Evolutionary conservation across 1,284 basidiomycete genomes (phyloP).

Genomic region (Somion occarium): DNA sequence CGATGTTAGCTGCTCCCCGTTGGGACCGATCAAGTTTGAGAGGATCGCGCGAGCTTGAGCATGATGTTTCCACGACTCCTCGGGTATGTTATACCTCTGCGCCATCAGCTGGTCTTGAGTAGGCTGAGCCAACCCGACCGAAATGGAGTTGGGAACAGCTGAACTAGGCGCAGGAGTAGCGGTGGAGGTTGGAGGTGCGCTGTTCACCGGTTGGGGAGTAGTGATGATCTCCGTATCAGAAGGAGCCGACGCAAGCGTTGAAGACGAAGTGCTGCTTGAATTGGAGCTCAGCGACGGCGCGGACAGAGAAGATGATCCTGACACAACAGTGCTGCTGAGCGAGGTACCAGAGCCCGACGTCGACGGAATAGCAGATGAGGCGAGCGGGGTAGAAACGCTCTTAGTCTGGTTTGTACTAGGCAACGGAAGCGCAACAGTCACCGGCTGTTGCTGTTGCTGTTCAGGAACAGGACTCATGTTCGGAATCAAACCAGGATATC

Average conservation of each 20-base stretch:
- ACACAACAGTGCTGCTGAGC: constrained; percentile 34
- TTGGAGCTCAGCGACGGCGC: constrained; percentile 52
- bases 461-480: not conserved
- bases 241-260: constrained; percentile 37
- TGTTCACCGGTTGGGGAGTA: constrained; percentile 10
- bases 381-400: constrained; percentile 67
- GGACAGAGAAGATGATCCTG: constrained; percentile 39
- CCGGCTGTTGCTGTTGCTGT: constrained; percentile 14
- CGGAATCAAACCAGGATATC: constrained; percentile 28
- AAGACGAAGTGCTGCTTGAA: constrained; percentile 45
- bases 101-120: constrained; percentile 37
- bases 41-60: constrained; percentile 75
- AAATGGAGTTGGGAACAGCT: constrained; percentile 32
- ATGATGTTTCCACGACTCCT: constrained; percentile 80
- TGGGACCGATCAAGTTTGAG: constrained; percentile 76
- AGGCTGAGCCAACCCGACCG: constrained; percentile 35
- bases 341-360: constrained; percentile 30
- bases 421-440: constrained; percentile 44
- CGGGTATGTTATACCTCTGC: constrained; percentile 52
- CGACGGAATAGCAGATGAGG: constrained; percentile 29
- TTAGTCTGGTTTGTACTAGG: constrained; percentile 41
- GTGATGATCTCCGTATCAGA: constrained; percentile 38
- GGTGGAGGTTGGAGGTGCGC: constrained; percentile 9
- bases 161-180: constrained; percentile 11
- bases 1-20: constrained; percentile 78